Evolutionary conservation across 495 filamentous ascomycete species (phyloP).

Genomic region (Aspergillus egyptiacus): DNA sequence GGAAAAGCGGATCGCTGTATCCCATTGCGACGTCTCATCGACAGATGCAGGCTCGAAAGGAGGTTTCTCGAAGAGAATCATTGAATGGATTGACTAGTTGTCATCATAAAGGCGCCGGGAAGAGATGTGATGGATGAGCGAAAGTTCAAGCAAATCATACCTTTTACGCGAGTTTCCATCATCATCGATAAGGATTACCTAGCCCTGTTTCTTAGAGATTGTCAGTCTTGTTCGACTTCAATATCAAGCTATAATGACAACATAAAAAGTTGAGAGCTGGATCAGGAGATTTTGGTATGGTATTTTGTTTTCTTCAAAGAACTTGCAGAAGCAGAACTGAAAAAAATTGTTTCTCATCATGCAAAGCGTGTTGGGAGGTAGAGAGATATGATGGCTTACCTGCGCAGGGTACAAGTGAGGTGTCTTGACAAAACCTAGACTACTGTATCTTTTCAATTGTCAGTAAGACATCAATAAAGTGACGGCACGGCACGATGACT

Average conservation of each 20-base stretch:
- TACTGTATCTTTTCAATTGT: conserved; percentile 8
- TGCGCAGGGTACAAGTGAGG: neutral
- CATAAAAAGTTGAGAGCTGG: conserved; percentile 21
- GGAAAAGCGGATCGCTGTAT: conserved; percentile 49
- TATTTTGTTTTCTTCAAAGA: conserved; percentile 69
- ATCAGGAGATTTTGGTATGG: conserved; percentile 70
- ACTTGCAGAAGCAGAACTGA: conserved; percentile 96
- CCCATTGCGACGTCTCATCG: conserved; percentile 19
- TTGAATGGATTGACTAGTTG: conserved; percentile 99
- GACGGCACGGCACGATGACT: neutral
- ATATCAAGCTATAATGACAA: conserved; percentile 7
- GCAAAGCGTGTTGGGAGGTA: conserved; percentile 19
- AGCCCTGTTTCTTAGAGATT: conserved; percentile 14
- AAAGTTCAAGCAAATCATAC: conserved; percentile 9
- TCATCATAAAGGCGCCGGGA: conserved; percentile 64
- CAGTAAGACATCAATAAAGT: conserved; percentile 9
- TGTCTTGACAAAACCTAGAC: neutral
- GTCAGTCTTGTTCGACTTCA: conserved; percentile 7
- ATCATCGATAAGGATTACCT: conserved; percentile 1
- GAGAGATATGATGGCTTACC: conserved; percentile 5
- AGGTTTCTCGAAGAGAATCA: conserved; percentile 60
- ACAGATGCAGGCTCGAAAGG: conserved; percentile 31
- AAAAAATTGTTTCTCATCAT: conserved; percentile 71
- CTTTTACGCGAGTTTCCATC: neutral
- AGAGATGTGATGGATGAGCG: conserved; percentile 6